A percentile compares a stretch with the other conserved stretches of the same genome.
phyloP scores from a whole-genome alignment of 306 rosid species.

The Gastrolobium villosum region DNA sequence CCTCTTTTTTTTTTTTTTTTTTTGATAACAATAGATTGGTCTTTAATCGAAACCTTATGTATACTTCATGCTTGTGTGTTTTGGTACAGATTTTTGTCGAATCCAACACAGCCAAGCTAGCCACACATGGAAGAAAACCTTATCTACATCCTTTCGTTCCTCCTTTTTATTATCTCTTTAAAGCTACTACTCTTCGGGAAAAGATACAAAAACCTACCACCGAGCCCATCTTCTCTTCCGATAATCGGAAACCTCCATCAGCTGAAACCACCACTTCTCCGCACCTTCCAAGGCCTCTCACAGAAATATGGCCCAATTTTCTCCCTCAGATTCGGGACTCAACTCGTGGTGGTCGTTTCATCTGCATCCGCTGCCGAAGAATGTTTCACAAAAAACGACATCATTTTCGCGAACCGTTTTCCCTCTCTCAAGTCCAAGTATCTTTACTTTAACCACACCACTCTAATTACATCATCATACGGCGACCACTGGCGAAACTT shows the following conservation, averaged over 20 bases:
- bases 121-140: constrained; percentile 13
- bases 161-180: constrained; percentile 1
- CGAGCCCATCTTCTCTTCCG: constrained; percentile 60
- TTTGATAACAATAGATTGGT: no score
- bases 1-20: no score
- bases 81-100: no score
- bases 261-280: constrained; percentile 48
- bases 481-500: background rate
- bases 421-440: constrained; percentile 38
- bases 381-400: constrained; percentile 67
- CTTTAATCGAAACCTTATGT: background rate
- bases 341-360: constrained; percentile 49
- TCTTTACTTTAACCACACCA: constrained; percentile 2
- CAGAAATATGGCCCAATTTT: constrained; percentile 51
- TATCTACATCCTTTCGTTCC: background rate
- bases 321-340: constrained; percentile 38
- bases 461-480: background rate
- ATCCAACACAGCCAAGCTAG: background rate
- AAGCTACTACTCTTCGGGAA: constrained; percentile 35
- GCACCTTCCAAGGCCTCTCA: constrained; percentile 46
- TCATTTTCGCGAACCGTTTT: constrained; percentile 59
- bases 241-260: constrained; percentile 65
- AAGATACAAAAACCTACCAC: constrained; percentile 56
- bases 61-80: background rate
- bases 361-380: constrained; percentile 57